A percentile compares a stretch with the other conserved stretches of the same genome.
Conservation (phyloP, 2,329 filamentous ascomycete genomes). For the Proliferodiscus dingleyae region DNA sequence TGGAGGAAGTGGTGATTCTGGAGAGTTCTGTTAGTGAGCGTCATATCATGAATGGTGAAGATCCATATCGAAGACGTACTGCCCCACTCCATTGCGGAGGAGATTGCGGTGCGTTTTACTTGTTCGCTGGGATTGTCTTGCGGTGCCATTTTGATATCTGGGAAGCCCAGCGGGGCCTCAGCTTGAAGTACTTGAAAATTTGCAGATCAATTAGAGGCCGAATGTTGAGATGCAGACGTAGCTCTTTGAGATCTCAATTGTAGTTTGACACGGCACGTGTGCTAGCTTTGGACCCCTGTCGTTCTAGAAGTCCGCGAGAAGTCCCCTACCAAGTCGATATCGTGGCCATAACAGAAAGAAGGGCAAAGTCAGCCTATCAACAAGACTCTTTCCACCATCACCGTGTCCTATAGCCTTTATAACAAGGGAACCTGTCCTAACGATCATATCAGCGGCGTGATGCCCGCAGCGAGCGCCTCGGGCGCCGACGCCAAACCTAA, state of each 20-base stretch:
- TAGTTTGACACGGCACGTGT: no score
- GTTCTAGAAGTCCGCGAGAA: not conserved
- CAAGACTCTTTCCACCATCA: no score
- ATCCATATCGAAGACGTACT: constrained; percentile 35
- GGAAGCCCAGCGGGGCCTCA: no score
- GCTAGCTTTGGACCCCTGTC: not conserved
- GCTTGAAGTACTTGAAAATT: no score
- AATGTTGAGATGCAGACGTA: not conserved
- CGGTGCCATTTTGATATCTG: constrained; percentile 19
- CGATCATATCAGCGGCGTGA: constrained; percentile 17
- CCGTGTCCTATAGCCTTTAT: no score
- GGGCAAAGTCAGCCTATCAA: not conserved
- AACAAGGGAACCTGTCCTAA: no score
- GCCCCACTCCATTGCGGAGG: constrained; percentile 46
- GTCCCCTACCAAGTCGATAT: constrained; percentile 1
- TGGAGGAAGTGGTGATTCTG: constrained; percentile 61
- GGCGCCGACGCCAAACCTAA: constrained; percentile 36
- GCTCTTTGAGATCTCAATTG: not conserved
- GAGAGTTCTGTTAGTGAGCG: constrained; percentile 11
- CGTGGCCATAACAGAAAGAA: constrained; percentile 15
- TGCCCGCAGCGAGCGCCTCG: constrained; percentile 36
- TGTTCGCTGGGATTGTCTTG: constrained; percentile 20
- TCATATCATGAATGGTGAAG: not conserved
- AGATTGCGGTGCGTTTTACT: constrained; percentile 37
- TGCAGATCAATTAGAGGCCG: not conserved